Percentiles rank a stretch among this genome's conserved stretches.
Evolutionary conservation across 352 stramenopile species (phyloP).

Genomic region (Pilasporangium apinafurcum): DNA sequence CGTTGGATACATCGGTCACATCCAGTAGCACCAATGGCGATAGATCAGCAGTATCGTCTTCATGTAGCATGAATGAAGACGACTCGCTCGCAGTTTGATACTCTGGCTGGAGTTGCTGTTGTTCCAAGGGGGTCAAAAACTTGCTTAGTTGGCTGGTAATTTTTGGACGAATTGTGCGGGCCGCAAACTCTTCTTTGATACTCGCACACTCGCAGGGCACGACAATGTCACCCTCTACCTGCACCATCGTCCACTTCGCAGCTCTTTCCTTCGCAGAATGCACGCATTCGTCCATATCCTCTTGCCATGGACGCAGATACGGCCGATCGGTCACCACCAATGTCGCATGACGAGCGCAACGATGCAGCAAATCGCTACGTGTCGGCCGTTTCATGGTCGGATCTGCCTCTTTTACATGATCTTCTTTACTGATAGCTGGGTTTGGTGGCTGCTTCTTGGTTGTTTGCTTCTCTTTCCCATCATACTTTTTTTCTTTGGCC

Average conservation of each 20-base stretch:
- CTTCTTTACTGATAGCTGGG: too few relatives aligned
- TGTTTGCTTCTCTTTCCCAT: too few relatives aligned
- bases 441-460: too few relatives aligned
- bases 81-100: constrained; percentile 15
- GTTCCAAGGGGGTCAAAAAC: constrained; percentile 73
- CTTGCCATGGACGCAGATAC: constrained; percentile 56
- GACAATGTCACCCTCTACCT: constrained; percentile 97
- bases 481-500: neutral
- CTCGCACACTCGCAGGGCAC: constrained; percentile 91
- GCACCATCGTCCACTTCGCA: constrained; percentile 68
- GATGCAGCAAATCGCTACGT: constrained; percentile 31
- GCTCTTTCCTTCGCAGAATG: constrained; percentile 16
- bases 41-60: neutral
- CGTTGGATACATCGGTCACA: constrained; percentile 23
- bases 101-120: constrained; percentile 15
- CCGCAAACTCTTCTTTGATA: constrained; percentile 95
- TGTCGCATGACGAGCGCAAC: constrained; percentile 38
- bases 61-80: constrained; percentile 12
- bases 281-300: constrained; percentile 38
- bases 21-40: constrained; percentile 23
- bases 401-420: too few relatives aligned
- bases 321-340: constrained; percentile 74
- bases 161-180: constrained; percentile 96
- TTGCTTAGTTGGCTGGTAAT: constrained; percentile 90
- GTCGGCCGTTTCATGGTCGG: too few relatives aligned